phyloP scores from a whole-genome alignment of 371 early-diverging fungal species.

The Mortierella sp. region DNA sequence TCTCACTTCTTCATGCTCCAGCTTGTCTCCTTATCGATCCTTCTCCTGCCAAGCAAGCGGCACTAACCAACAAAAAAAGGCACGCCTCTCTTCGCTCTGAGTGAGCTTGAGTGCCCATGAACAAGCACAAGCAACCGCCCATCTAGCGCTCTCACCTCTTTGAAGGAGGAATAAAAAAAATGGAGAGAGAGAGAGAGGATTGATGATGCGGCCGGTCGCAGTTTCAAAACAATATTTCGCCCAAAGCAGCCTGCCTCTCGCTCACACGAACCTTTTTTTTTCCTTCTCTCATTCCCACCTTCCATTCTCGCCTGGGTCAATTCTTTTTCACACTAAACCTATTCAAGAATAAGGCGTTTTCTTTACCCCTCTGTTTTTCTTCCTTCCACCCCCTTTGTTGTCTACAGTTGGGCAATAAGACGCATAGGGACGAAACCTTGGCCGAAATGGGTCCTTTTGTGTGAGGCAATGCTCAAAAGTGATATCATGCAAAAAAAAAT shows the following conservation, averaged over 20 bases:
- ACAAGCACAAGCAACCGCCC: no score
- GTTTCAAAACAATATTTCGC: background rate
- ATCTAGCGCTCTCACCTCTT: no score
- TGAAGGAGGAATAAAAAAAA: no score
- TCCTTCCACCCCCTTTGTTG: background rate
- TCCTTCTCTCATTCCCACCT: background rate
- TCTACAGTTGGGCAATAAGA: background rate
- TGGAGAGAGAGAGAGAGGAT: background rate
- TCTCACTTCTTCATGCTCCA: no score
- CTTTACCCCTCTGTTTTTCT: background rate
- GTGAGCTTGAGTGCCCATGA: no score
- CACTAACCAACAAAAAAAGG: no score
- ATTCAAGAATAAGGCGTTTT: background rate
- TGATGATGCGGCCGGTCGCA: no score
- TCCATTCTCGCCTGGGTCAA: no score
- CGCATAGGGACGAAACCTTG: slow-evolving; percentile 10
- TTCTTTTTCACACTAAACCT: background rate
- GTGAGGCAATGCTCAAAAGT: background rate
- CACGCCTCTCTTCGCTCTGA: no score
- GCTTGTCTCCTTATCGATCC: no score
- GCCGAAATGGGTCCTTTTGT: slow-evolving; percentile 24
- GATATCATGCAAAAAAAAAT: slow-evolving; percentile 18
- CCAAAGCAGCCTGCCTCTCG: background rate
- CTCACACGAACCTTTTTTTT: background rate
- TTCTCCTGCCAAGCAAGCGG: no score